Conservation (phyloP, 148 eudicot genomes). For the Diospyros lotus region DNA sequence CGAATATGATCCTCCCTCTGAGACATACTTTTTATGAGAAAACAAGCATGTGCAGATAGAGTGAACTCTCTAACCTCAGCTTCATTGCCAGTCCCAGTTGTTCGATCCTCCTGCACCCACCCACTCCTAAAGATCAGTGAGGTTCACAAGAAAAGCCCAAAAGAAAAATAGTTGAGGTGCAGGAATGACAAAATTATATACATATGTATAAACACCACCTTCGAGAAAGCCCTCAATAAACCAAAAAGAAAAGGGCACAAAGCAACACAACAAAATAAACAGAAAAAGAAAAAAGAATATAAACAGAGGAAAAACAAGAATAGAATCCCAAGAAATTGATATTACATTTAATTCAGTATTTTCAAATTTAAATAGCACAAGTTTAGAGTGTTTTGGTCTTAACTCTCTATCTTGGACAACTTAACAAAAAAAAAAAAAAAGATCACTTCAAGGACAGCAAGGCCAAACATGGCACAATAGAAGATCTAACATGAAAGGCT, state of each 20-base stretch:
- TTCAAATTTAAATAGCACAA: background rate
- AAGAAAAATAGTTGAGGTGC: background rate
- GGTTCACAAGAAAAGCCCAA: background rate
- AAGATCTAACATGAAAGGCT: background rate
- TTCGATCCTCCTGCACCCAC: conserved; percentile 63
- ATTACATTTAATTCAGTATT: background rate
- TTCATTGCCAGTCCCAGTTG: conserved; percentile 71
- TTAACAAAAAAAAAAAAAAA: background rate
- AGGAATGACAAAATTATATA: background rate
- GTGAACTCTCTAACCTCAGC: conserved; percentile 72
- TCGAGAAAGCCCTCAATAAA: background rate
- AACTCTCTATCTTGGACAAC: background rate
- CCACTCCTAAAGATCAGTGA: conserved; percentile 4
- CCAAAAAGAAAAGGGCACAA: background rate
- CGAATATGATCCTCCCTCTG: conserved; percentile 93
- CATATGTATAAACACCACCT: background rate
- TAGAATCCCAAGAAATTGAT: too few species aligned
- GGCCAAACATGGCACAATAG: background rate
- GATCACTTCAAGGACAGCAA: background rate
- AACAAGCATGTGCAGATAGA: conserved; percentile 80
- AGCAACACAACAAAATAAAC: too few species aligned
- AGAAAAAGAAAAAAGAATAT: too few species aligned
- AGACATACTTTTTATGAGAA: conserved; percentile 88
- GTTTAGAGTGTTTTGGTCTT: background rate
- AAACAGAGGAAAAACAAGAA: background rate